Base-by-base conservation (phyloP, 345 rosid genomes). In the Cardamine chenopodiifolia region DNA sequence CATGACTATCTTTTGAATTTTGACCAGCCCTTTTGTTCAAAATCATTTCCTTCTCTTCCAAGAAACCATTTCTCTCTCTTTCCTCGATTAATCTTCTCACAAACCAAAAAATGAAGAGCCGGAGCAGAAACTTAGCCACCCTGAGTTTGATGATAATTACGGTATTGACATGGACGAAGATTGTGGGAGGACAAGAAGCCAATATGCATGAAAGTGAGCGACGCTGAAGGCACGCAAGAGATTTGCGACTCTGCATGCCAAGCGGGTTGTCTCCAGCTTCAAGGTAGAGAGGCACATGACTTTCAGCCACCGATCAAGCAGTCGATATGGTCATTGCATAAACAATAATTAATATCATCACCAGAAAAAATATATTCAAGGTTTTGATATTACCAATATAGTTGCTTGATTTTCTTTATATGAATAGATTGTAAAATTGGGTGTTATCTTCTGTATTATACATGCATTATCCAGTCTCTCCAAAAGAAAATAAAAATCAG, bases 271-370 rank as follows among this genome's bases (percentile, higher is more conserved):
- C 1, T 31, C 7, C 80, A 77, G 67, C 80, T 77, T 63, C 80
- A 77, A 64, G 76, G 80, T 63, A 59, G 80, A 59, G 80, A 47
- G 80, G 80, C 7, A 77, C 80, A 0, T 76, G 76, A 14, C 75
- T 70, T 77, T 63, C 80, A 17, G 25, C 34, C 9, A 8, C 50
- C 8, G 75, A 68, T 61, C 70, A 68, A 52, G 74, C 57, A n/a
- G 49, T 22, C 14, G 74, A 75, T 68, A 31, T 52, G 69, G 79
- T 61, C 31, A 61, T 68, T 39, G 74, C 74, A 40, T 75, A 68
- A 59, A 40, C 1, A 9, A 1, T 48, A 11, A 22, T 13, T 37
- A 25, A 12, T 37, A 23, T 62, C 31, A 18, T 56, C 20, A 10
- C 22, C n/a, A 1, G 22, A n/a, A 17, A 29, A 1, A 15, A 7